Conservation (phyloP, 352 stramenopile species). For the Thraustotheca clavata region DNA sequence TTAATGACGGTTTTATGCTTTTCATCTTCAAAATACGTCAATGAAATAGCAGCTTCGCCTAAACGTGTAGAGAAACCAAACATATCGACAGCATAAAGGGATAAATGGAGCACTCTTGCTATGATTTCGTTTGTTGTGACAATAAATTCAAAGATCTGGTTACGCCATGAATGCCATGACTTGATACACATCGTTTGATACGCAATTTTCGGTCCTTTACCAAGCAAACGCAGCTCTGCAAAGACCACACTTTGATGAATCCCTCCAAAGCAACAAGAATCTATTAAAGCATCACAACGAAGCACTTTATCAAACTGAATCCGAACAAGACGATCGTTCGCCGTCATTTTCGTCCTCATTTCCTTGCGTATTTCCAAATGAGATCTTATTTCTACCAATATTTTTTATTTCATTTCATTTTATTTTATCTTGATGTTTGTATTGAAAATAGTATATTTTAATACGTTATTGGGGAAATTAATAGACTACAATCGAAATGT, state of each 20-base stretch:
- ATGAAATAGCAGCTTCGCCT: neutral
- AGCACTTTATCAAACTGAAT: constrained; percentile 15
- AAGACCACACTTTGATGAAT: neutral
- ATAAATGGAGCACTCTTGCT: neutral
- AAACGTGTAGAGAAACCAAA: neutral
- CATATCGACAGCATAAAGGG: constrained; percentile 13
- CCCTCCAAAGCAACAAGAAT: constrained; percentile 2
- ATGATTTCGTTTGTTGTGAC: constrained; percentile 1
- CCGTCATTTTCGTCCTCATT: neutral
- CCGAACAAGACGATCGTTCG: constrained; percentile 6
- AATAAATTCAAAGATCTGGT: constrained; percentile 6
- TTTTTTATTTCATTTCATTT: too few species aligned
- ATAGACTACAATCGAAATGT: neutral
- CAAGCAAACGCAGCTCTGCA: constrained; percentile 5
- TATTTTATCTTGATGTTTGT: neutral
- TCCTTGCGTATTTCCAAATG: neutral
- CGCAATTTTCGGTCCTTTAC: neutral
- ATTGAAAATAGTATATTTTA: neutral
- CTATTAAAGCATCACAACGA: neutral
- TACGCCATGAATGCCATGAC: neutral
- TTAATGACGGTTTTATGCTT: constrained; percentile 10
- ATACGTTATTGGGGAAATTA: neutral
- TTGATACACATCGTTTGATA: neutral
- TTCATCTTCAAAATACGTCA: neutral
- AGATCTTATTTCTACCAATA: neutral